phyloP scores from a whole-genome alignment of 2,329 filamentous ascomycete species.

The Diplodia seriata region DNA sequence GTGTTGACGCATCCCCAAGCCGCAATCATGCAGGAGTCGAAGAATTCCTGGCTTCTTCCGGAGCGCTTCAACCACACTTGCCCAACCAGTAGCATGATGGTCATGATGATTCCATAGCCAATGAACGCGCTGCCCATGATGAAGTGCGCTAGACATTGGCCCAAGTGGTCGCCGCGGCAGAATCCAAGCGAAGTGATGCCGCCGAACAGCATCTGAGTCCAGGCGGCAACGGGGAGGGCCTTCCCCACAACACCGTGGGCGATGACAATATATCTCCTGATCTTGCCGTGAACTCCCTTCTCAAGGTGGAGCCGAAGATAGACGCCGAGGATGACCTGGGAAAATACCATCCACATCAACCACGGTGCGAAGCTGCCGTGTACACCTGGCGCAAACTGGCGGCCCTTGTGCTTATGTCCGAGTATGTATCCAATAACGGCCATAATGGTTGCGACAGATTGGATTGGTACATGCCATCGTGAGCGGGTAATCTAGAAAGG shows the following conservation, averaged over 20 bases:
- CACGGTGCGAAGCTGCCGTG: constrained; percentile 82
- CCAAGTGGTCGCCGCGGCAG: constrained; percentile 87
- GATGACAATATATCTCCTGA: constrained; percentile 74
- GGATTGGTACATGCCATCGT: constrained; percentile 91
- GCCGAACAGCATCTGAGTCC: constrained; percentile 95
- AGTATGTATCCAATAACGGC: constrained; percentile 87
- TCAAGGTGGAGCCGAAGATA: constrained; percentile 92
- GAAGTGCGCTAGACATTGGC: constrained; percentile 94
- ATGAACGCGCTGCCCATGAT: constrained; percentile 99
- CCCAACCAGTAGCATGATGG: constrained; percentile 84
- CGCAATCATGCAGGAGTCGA: constrained; percentile 88
- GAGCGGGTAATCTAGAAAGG: constrained; percentile 77
- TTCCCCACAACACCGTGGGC: constrained; percentile 86
- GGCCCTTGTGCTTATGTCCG: constrained; percentile 87
- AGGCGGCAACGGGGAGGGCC: constrained; percentile 81
- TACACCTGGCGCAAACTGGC: constrained; percentile 81
- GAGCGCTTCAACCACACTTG: constrained; percentile 84
- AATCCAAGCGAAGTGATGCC: constrained; percentile 92
- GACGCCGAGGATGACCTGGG: constrained; percentile 79
- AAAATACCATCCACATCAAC: constrained; percentile 78
- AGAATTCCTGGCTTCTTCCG: constrained; percentile 94
- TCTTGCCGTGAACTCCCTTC: constrained; percentile 78
- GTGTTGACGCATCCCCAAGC: constrained; percentile 98
- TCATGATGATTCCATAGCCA: constrained; percentile 86
- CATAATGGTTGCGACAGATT: constrained; percentile 75